Conservation (phyloP, 192 early-diverging fungal species). For the Entomortierella parvispora region DNA sequence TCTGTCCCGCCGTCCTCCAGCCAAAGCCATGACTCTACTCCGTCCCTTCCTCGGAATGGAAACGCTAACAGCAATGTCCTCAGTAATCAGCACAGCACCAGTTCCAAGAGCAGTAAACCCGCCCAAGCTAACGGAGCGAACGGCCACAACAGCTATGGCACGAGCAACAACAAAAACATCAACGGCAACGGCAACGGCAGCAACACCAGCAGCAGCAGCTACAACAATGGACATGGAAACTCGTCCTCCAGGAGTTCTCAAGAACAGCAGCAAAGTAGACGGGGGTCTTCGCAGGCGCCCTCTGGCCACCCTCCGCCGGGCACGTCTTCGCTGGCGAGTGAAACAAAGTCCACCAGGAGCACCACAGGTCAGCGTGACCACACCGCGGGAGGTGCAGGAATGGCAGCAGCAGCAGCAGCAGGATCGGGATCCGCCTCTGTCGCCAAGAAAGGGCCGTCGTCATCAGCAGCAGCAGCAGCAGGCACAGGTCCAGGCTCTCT, state of each 20-base stretch:
- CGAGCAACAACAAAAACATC: slow-evolving; percentile 13
- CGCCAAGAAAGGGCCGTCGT: too few species aligned
- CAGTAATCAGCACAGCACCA: neutral
- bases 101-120: neutral
- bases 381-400: neutral
- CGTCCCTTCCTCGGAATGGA: neutral
- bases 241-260: neutral
- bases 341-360: too few species aligned
- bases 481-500: neutral
- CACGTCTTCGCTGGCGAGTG: too few species aligned
- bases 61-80: neutral
- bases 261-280: neutral
- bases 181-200: neutral
- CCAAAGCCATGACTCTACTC: neutral
- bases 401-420: neutral
- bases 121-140: neutral
- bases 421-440: too few species aligned
- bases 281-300: neutral
- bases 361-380: neutral
- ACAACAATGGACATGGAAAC: slow-evolving; percentile 4
- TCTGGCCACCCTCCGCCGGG: neutral
- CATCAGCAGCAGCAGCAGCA: too few species aligned
- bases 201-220: neutral
- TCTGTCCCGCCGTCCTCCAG: neutral
- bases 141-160: too few species aligned